Base-by-base conservation (phyloP, 192 early-diverging fungal species). In the Paraglomus brasilianum region DNA sequence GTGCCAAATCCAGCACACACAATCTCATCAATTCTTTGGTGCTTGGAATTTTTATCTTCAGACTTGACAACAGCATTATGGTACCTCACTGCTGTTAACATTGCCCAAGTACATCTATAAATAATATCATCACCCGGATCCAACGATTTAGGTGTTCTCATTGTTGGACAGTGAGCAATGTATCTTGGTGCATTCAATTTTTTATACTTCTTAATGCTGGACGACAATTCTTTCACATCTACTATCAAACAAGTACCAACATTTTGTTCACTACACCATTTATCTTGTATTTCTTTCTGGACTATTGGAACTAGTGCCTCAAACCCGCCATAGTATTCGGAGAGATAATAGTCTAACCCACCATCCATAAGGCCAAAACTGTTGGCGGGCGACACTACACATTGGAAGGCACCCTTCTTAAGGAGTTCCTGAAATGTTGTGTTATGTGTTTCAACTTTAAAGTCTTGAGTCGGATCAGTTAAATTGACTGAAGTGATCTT, bases 191-290 rank as follows among this genome's bases (percentile, higher is more conserved):
- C 19, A n/a, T 15, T 24, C 22, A 10, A n/a, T 5, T 15, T 0
- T 15, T 68, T 56, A 19, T 44, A 10, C 14, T 43, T 53, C 45
- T 53, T 43, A 41, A 39, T 42, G 30, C 30, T 30, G 55, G n/a
- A 24, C 49, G 49, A 50, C n/a, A 72, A 42, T 8, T 66, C 43
- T 13, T 60, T 21, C 7, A 72, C 24, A 55, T 72, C 71, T 30
- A 72, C 49, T 6, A 72, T 19, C 19, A 56, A 44, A 55, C 71
- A 72, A 36, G 62, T 72, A 24, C 71, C 71, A n/a, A 65, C 50
- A 50, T 72, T 72, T 50, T 72, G 71, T 65, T 72, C 61, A n/a
- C 71, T 60, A 41, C 61, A 55, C 71, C 71, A 72, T 42, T 72
- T 50, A n/a, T 38, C 41, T 45, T 66, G 47, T 17, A 72, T 42